These are phyloP conservation scores for Musa itinerans DNA, from an alignment of 176 grass and related monocot species.

Conservation along the genomic window DNA sequence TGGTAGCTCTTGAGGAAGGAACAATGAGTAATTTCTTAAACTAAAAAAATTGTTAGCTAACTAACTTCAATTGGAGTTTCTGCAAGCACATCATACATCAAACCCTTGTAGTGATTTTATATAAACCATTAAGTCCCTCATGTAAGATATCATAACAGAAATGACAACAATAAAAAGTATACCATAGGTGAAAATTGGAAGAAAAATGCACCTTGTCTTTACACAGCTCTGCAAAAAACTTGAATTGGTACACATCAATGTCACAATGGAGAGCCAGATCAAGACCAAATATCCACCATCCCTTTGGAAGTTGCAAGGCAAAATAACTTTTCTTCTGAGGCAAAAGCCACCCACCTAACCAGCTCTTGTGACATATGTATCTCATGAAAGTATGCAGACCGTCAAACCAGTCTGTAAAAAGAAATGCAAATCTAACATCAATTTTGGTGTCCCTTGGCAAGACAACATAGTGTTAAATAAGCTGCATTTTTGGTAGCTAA, in stretches of 20 bases:
- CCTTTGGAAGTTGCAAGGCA: constrained; percentile 88
- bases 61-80: no score
- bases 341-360: constrained; percentile 96
- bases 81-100: neutral
- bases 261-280: constrained; percentile 93
- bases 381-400: constrained; percentile 95
- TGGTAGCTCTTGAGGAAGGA: no score
- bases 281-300: constrained; percentile 98
- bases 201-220: constrained; percentile 51
- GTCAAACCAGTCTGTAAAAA: constrained; percentile 94
- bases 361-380: constrained; percentile 92
- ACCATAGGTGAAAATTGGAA: constrained; percentile 6
- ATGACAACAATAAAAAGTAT: neutral
- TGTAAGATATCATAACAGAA: neutral
- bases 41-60: no score
- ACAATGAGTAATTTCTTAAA: no score
- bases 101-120: neutral
- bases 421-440: neutral
- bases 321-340: constrained; percentile 99
- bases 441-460: neutral
- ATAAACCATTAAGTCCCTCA: neutral
- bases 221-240: constrained; percentile 92
- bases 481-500: neutral
- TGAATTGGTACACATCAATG: constrained; percentile 98
- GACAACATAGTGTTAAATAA: neutral